Evolutionary conservation across 2,329 filamentous ascomycete species (phyloP), one percentile per base, ranked within the genome.

Genomic region (Hymenoscyphus salicellus): DNA sequence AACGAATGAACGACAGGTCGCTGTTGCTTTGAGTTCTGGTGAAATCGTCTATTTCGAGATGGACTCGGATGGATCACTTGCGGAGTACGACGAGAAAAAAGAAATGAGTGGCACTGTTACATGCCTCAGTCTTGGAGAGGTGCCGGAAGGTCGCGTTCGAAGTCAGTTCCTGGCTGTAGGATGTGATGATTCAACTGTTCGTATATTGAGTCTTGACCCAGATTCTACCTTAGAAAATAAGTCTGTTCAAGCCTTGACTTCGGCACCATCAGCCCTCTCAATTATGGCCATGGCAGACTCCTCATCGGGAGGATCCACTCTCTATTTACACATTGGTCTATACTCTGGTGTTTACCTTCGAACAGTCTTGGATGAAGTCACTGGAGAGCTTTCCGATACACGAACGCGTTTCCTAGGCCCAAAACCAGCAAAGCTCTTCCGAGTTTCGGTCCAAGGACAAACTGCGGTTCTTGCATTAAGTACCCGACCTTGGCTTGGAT

Each of bases 31-130:
- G 30, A 98, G 93, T 75, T 97, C 93, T 8, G 94, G 94, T 43
- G 95, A 99, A 77, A 94, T 99, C 68, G 91, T 97, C 52, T 99
- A 98, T 75, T 99, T 99, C 71, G 96, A 99, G 76, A 94, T 97
- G 87, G 95, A 97, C 73, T 85, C 87, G 0, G 94, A 98, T 77
- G 93, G 93, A 33, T 91, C 91, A 3, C 82, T 98, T 36, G 92
- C 92, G 38, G 94, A 98, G 79, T 97, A 97, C 70, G 91, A 98
- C 69, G 93, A 98, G 74, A 93, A 94, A 76, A 92, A 93, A 72
- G 90, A 96, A 73, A 95, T 99, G 90, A 93, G 91, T 61, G 94
- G 93, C 56, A 97, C 93, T 0, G 93, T 99, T 58, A 98, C 93
- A 20, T 96, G 91, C 70, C 82, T 99, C n/a, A 96, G 93, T 72